phyloP scores from a whole-genome alignment of 306 rosid genomes.

The Gynostemma pentaphyllum region DNA sequence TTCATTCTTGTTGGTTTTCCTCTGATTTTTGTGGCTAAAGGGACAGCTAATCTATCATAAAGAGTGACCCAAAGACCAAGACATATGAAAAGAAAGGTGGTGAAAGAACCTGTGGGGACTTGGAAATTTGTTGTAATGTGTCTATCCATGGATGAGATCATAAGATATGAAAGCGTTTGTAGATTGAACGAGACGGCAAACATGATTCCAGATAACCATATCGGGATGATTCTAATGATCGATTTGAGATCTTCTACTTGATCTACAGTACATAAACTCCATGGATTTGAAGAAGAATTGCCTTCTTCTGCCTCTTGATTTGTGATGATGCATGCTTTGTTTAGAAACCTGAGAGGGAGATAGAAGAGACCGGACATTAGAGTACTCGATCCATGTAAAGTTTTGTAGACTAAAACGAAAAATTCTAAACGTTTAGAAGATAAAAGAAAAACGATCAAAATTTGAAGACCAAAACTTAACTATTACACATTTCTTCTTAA shows the following conservation, averaged over 20 bases:
- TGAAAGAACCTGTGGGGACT: not conserved
- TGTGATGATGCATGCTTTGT: constrained; percentile 37
- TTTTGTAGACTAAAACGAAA: too few relatives aligned
- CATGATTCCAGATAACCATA: constrained; percentile 15
- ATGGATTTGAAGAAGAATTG: constrained; percentile 25
- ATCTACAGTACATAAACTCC: constrained; percentile 35
- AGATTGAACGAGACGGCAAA: not conserved
- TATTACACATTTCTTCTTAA: too few relatives aligned
- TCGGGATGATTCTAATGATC: constrained; percentile 13
- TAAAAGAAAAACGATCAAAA: too few relatives aligned
- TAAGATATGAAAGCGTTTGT: not conserved
- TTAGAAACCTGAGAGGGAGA: constrained; percentile 23
- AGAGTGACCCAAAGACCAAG: not conserved
- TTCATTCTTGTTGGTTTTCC: not conserved
- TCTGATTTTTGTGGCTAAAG: not conserved
- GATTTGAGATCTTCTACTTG: constrained; percentile 24
- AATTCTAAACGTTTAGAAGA: too few relatives aligned
- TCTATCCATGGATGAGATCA: not conserved
- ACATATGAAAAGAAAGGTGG: not conserved
- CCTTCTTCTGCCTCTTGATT: constrained; percentile 19
- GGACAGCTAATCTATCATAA: not conserved
- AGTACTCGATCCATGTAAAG: too few relatives aligned
- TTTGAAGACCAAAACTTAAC: too few relatives aligned
- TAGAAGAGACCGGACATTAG: too few relatives aligned
- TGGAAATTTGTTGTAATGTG: not conserved